Evolutionary conservation across 2,329 filamentous ascomycete genomes (phyloP).

Genomic region (Nannizziopsis arthrosporioides): DNA sequence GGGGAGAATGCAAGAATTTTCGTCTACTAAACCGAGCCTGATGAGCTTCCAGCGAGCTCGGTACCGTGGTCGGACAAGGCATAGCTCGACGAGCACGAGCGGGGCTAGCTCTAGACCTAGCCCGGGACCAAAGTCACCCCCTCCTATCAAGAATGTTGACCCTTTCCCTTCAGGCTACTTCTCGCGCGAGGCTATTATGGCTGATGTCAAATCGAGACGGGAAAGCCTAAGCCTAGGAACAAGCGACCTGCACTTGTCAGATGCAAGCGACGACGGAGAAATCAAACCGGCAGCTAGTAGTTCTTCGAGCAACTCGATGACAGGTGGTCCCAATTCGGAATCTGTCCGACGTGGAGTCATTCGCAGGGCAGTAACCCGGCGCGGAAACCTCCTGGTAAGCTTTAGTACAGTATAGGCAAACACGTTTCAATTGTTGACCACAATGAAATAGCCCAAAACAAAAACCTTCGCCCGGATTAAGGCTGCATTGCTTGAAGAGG

Average conservation of each 20-base stretch:
- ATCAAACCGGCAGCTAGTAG: conserved; percentile 27
- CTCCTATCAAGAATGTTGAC: conserved; percentile 48
- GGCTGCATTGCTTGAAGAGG: conserved; percentile 79
- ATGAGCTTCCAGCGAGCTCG: conserved; percentile 63
- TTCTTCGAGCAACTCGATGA: conserved; percentile 19
- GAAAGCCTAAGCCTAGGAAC: conserved; percentile 87
- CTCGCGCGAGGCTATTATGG: conserved; percentile 38
- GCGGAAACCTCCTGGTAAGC: conserved; percentile 76
- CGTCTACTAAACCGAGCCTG: conserved; percentile 61
- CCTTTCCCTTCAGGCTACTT: conserved; percentile 44
- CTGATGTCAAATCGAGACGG: conserved; percentile 48
- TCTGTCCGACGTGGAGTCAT: conserved; percentile 63
- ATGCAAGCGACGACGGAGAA: conserved; percentile 69
- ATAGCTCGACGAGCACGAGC: conserved; percentile 59
- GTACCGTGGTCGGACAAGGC: conserved; percentile 48
- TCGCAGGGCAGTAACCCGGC: conserved; percentile 67
- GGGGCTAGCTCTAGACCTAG: conserved; percentile 57
- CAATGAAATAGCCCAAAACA: conserved; percentile 65
- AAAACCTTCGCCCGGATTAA: conserved; percentile 90
- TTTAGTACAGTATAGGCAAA: not conserved
- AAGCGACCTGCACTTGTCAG: conserved; percentile 71
- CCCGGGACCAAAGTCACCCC: conserved; percentile 66
- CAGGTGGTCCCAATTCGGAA: conserved; percentile 27
- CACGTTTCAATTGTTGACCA: conserved; percentile 12
- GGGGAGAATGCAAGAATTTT: conserved; percentile 51